These are phyloP conservation scores for Termitomyces sp. DNA, from an alignment of 768 basidiomycete species.

Conservation along the genomic window DNA sequence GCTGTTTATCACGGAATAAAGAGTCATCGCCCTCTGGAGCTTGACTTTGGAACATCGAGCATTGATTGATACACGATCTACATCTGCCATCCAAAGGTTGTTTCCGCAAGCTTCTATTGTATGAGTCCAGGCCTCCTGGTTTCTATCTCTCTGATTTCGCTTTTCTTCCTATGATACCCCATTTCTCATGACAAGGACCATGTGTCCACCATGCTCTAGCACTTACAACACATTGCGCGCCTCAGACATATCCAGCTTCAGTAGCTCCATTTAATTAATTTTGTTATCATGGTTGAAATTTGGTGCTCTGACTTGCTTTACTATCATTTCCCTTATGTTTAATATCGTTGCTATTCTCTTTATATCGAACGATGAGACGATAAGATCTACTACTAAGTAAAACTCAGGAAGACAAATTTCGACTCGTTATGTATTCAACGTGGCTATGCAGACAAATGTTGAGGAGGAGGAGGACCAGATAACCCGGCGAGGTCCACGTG, in stretches of 20 bases:
- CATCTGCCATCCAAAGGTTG: background rate
- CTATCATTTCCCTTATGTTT: too few species aligned
- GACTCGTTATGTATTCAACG: too few species aligned
- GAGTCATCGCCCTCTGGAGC: background rate
- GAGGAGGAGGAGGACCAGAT: too few species aligned
- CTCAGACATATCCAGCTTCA: background rate
- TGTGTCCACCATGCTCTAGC: background rate
- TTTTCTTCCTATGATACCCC: background rate
- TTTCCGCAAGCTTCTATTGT: background rate
- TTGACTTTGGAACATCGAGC: background rate
- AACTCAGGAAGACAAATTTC: background rate
- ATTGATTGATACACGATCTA: background rate
- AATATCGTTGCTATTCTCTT: background rate
- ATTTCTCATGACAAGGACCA: background rate
- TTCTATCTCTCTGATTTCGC: too few species aligned
- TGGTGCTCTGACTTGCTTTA: background rate
- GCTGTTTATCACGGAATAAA: background rate
- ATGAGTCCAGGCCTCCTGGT: background rate
- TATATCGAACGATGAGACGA: background rate
- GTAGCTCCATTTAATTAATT: background rate
- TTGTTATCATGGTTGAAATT: background rate
- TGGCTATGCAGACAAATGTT: too few species aligned
- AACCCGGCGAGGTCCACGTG: too few species aligned
- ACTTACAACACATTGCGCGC: background rate
- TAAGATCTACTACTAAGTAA: too few species aligned